Base-by-base conservation (phyloP, 768 basidiomycete species). In the Paxillus rubicundulus region DNA sequence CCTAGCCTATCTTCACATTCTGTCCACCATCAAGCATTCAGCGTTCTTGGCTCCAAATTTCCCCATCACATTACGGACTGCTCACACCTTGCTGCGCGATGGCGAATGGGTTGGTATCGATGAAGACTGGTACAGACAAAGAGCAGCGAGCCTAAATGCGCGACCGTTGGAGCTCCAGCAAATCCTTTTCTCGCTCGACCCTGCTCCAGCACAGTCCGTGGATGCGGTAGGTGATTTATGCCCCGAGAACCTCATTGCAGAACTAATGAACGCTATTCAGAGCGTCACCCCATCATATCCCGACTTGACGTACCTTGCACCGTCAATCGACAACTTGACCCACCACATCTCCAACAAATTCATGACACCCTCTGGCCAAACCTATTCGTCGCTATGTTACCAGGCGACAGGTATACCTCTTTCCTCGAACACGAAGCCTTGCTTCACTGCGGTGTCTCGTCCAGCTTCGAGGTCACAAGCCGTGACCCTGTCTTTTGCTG, bases 1-100 rank as follows among this genome's bases (percentile, higher is more conserved):
- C 1, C 81, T 98, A 47, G 89, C 92, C 43, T 98, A 98, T 71
- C 97, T 98, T 69, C 93, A 96, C 64, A 79, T 97, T 59, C 81
- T 99, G 54, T 82, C 82, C 50, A 89, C 89, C 47, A 89, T 98
- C 65, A 94, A 95, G 62, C 85, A 93, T 62, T 92, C 89, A 0
- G 79, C 89, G 20, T 87, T 93, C 70, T 80, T 93, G 49, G 82
- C 83, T 1, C 76, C 86, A 1, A 64, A 77, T 14, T 56, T 77
- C 5, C 76, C 79, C 0, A 67, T 78, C 2, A 63, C 74, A 0
- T 73, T 85, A 21, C 74, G 78, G 3, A 77, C 90, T 0, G 71
- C 84, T 2, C 76, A 86, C 65, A 81, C 81, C 0, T 64, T 81
- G 2, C 75, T 81, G 33, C 72, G 72, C 2, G 72, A 78, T 12